Evolutionary conservation across 164 flowering plant species (phyloP), one percentile per base, ranked within the genome.

Genomic region (Vitis labrusca): DNA sequence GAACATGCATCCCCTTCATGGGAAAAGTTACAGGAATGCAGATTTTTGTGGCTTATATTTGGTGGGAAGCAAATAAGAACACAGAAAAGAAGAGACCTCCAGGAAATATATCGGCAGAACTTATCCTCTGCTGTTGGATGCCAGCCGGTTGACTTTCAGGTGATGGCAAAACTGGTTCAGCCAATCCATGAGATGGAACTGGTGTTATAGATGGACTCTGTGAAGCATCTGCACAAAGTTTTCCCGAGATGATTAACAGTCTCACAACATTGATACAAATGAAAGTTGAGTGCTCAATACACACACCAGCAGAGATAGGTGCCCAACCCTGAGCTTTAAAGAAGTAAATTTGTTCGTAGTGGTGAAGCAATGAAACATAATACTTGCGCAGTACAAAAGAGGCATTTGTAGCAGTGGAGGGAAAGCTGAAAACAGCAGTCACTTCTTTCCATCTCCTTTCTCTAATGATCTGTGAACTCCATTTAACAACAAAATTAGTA

Each of bases 371-470:
- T 32, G 97, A 91, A 47, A 65, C 37, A 68, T 95, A 95, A 74
- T 95, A 92, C 64, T 95, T 95, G 64, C 99, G 92, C 78, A 95
- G 80, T 71, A 95, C 88, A 72, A 91, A 95, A 16, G 99, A 95
- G 13, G 99, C 99, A 77, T 95, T 95, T 67, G 99, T 95, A 7
- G 98, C 99, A 13, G 98, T 91, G 1, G 97, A 85, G 10, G 99
- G 99, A 51, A 92, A 95, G 78, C 76, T 86, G 83, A 95, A 95
- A 66, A 80, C 79, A n/a, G 96, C 86, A 51, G 97, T 95, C 63
- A 92, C 89, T 68, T 95, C 99, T 78, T 86, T 95, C 99, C 99
- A 95, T 70, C 85, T 88, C 72, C 82, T 86, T 62, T 90, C 98
- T 66, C 74, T 76, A 29, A 92, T 71, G 30, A 95, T 79, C 98